Percentiles rank a stretch among this genome's conserved stretches.
Conservation (phyloP, 2,329 filamentous ascomycete species). For the Graphilbum sp. region DNA sequence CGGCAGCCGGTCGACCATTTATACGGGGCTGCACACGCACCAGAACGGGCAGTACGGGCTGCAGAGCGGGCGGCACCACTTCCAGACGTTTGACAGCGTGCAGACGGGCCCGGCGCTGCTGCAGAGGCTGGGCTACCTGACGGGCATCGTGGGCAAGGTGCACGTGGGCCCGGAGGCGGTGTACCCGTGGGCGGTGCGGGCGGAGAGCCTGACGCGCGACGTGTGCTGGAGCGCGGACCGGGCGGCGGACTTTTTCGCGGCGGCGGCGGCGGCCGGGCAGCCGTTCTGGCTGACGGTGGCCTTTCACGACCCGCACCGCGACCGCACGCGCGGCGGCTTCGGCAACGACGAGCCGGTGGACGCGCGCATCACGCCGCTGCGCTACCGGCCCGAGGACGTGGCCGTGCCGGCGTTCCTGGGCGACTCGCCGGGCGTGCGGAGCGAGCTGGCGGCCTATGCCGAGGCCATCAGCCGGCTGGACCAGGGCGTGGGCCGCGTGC, state of each 20-base stretch:
- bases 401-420: constrained; percentile 23
- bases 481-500: constrained; percentile 22
- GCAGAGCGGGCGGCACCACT: constrained; percentile 20
- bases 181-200: constrained; percentile 25
- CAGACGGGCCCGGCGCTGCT: constrained; percentile 24
- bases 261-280: constrained; percentile 12
- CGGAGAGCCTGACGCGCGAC: constrained; percentile 25
- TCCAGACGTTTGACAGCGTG: constrained; percentile 26
- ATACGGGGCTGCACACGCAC: constrained; percentile 31
- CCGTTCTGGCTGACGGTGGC: constrained; percentile 30
- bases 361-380: constrained; percentile 10
- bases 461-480: constrained; percentile 24
- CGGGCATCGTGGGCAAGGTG: constrained; percentile 30
- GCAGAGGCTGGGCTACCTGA: constrained; percentile 22
- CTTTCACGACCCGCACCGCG: constrained; percentile 29
- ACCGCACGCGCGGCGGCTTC: constrained; percentile 23
- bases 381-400: constrained; percentile 17
- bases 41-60: constrained; percentile 31
- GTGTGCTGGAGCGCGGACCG: constrained; percentile 23
- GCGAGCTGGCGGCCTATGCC: constrained; percentile 26
- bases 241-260: constrained; percentile 21
- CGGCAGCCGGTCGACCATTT: constrained; percentile 27
- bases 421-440: constrained; percentile 21
- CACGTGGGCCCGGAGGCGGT: constrained; percentile 24
- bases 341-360: constrained; percentile 22